Base-by-base conservation (phyloP, 83 land plant species). In the Larix sibirica region DNA sequence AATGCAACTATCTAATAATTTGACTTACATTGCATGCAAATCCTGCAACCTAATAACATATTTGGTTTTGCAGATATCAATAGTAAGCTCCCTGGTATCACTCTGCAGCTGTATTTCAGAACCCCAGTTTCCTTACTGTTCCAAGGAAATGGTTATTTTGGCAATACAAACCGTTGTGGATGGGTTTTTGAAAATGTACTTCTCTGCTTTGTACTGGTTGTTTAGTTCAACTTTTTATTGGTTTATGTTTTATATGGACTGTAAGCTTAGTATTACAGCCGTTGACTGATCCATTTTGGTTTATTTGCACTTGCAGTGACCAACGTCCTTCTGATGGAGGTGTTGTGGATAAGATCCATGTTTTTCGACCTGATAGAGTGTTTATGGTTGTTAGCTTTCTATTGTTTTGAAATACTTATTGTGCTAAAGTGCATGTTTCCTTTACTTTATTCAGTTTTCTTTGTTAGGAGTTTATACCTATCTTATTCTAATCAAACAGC, bases 181-280 rank as follows among this genome's bases (percentile, higher is more conserved):
- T 90, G 98, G 98, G 28, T 96, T 96, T 79, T 81, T 96, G 90
- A 95, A 96, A n/a, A 84, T 84, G 98, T 96, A 83, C 50, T 12
- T 65, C 33, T 50, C 24, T 82, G 6, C 23, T 40, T 64, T 60
- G 69, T 24, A 62, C 24, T 28, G 20, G 26, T 80, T 24, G 63
- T 50, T 50, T 50, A 50, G 12, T 50, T 61, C 40, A 21, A 21
- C 8, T 50, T 82, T 33, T 77, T 62, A 36, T 83, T 77, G n/a
- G 23, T 28, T 36, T 36, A 76, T 83, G 62, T 28, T 62, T 78
- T 31, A 67, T 31, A 44, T 36, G 20, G 17, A 10, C 61, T 36
- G 6, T 21, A 20, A 0, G 12, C 65, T 84, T 63, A 36, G 2
- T 66, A 47, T n/a, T 59, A 8, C 59, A 14, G n/a, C 18, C 23